Evolutionary conservation across 2,329 filamentous ascomycete species (phyloP).

Genomic region (Huntiella savannae): DNA sequence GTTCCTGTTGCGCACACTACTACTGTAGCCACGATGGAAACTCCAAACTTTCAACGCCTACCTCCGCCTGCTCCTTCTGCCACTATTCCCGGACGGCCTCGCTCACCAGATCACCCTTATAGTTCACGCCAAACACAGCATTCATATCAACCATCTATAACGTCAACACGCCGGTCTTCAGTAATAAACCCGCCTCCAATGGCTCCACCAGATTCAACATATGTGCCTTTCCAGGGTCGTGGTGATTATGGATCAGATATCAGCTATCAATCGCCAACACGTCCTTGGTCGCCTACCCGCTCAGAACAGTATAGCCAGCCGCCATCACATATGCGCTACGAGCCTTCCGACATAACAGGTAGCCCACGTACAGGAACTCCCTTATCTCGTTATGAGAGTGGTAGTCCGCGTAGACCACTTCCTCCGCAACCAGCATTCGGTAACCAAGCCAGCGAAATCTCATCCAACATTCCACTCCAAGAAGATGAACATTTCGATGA

Average conservation of each 20-base stretch:
- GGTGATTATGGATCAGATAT: constrained; percentile 18
- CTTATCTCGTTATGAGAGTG: constrained; percentile 57
- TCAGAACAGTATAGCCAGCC: constrained; percentile 48
- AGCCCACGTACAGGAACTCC: constrained; percentile 80
- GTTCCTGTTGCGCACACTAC: constrained; percentile 4
- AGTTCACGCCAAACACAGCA: constrained; percentile 27
- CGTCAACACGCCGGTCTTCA: constrained; percentile 28
- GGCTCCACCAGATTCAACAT: constrained; percentile 44
- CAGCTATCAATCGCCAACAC: constrained; percentile 28
- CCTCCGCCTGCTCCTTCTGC: background rate
- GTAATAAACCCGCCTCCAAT: constrained; percentile 40
- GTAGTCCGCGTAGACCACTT: constrained; percentile 63
- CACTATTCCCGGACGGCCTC: constrained; percentile 14
- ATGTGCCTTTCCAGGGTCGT: constrained; percentile 34
- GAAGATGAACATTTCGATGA: constrained; percentile 13
- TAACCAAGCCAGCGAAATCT: constrained; percentile 29
- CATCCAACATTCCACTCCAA: constrained; percentile 49
- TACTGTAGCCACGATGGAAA: background rate
- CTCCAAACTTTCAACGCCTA: background rate
- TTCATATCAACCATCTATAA: constrained; percentile 34
- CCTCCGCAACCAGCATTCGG: constrained; percentile 79
- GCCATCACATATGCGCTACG: constrained; percentile 56
- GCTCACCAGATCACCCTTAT: constrained; percentile 24
- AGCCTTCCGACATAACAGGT: constrained; percentile 75
- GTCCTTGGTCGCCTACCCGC: constrained; percentile 39